Evolutionary conservation across 495 filamentous ascomycete genomes (phyloP).

Genomic region (Lasiosphaeriaceae sp.): DNA sequence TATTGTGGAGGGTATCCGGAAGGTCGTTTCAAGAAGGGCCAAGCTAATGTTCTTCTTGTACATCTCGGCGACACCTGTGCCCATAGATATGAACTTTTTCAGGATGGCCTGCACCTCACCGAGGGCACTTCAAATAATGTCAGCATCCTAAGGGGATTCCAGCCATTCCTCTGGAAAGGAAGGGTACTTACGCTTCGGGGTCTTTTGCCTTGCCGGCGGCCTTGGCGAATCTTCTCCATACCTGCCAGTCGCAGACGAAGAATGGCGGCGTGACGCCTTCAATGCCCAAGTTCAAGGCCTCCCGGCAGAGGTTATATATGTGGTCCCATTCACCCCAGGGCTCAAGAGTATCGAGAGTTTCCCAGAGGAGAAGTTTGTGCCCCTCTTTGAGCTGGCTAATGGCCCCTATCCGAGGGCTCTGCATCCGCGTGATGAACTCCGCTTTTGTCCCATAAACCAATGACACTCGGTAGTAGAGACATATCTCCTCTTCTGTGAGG

Average conservation of each 20-base stretch:
- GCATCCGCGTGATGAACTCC: constrained; percentile 23
- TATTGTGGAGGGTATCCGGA: constrained; percentile 10
- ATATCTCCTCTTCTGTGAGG: constrained; percentile 31
- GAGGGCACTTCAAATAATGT: constrained; percentile 26
- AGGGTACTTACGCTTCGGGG: constrained; percentile 26
- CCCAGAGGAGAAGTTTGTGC: constrained; percentile 30
- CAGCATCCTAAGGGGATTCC: neutral
- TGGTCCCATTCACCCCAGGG: constrained; percentile 30
- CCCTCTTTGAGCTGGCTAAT: constrained; percentile 27
- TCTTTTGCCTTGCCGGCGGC: constrained; percentile 29
- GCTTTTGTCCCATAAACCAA: constrained; percentile 26
- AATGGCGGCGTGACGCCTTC: constrained; percentile 21
- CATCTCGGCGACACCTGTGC: constrained; percentile 23
- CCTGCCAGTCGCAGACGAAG: constrained; percentile 31
- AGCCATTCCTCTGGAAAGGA: neutral
- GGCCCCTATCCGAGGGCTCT: constrained; percentile 27
- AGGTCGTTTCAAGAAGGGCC: constrained; percentile 22
- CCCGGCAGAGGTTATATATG: constrained; percentile 29
- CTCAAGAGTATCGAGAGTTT: constrained; percentile 23
- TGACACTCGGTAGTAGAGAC: constrained; percentile 31
- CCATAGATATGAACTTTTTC: constrained; percentile 23
- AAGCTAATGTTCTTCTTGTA: constrained; percentile 33
- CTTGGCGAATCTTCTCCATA: constrained; percentile 26
- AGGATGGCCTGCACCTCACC: constrained; percentile 25
- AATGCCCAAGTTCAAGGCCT: constrained; percentile 22